Evolutionary conservation across 768 basidiomycete species (phyloP), one percentile per base, ranked within the genome.

Genomic region (Stropharia rugosoannulata): DNA sequence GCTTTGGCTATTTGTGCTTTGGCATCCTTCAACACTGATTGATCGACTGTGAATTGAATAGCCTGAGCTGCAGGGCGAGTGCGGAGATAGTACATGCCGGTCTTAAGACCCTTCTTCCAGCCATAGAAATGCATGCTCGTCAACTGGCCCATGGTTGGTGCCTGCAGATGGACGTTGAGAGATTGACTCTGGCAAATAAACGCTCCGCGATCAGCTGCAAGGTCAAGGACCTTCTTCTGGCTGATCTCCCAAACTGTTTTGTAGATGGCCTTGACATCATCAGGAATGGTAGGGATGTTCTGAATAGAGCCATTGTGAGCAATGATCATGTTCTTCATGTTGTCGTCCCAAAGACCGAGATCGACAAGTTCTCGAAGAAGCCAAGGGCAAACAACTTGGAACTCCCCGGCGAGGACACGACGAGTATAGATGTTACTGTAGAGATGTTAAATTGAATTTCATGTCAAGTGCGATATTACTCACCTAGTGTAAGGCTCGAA

Each of bases 201-300:
- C 1, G 97, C 94, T 38, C 95, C 96, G 58, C 97, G 94, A 70
- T 99, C 97, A n/a, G 97, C 97, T 50, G 97, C 90, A 63, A 99
- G 81, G 75, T 99, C 97, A 56, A 99, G 87, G 60, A 99, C 86
- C 69, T 93, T 95, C 90, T 98, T 98, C 78, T 98, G 96, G 43
- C 85, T 88, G 72, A 99, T 95, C 77, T 99, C 96, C 96, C 96
- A 99, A 47, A 98, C 96, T n/a, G 96, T 99, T 80, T 98, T 98
- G 85, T 99, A 99, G 76, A 99, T 95, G 0, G 92, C 90, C 75
- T 97, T 98, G 74, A 95, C 80, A 61, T 97, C 85, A 55, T 86
- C 87, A 1, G 96, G 95, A 62, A 98, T 93, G 45, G 67, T 82
- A 25, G 92, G 87, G 62, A 98, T 93, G 68, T 85, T 91, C 69